Conservation (phyloP, 306 rosid species). For the Casuarina cunninghamiana region DNA sequence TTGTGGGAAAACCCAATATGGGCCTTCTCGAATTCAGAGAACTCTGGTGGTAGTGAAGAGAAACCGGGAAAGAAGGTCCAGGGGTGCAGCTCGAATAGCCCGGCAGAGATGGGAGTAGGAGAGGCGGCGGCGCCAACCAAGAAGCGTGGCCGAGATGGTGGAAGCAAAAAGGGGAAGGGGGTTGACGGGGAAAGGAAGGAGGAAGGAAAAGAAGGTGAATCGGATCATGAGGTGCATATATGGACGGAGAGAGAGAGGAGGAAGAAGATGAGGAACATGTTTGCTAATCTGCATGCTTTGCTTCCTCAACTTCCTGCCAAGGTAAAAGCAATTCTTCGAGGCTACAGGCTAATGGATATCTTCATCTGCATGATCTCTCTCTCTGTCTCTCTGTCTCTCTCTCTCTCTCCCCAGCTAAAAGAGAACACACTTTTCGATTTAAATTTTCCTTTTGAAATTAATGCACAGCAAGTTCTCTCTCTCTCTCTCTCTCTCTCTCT, state of each 20-base stretch:
- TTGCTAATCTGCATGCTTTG: conserved; percentile 66
- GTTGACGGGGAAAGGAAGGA: not conserved
- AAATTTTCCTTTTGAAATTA: not conserved
- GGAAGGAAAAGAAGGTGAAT: conserved; percentile 13
- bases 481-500: too few species aligned
- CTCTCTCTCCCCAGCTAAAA: too few species aligned
- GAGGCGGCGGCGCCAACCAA: not conserved
- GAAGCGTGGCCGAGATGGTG: conserved; percentile 19
- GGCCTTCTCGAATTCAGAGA: conserved; percentile 29
- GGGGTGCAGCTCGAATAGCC: not conserved
- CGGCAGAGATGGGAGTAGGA: not conserved
- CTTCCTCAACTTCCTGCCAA: conserved; percentile 78
- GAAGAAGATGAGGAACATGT: conserved; percentile 85
- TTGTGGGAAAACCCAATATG: conserved; percentile 35
- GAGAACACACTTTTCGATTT: not conserved
- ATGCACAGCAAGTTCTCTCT: not conserved
- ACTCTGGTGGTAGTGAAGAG: conserved; percentile 17
- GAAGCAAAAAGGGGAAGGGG: conserved; percentile 1
- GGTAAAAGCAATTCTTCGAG: conserved; percentile 37
- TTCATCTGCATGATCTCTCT: not conserved
- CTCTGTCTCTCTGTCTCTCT: not conserved
- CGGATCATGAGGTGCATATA: conserved; percentile 58
- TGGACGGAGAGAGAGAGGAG: conserved; percentile 85
- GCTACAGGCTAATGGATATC: not conserved
- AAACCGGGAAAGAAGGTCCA: conserved; percentile 8